Evolutionary conservation across 2,329 filamentous ascomycete genomes (phyloP).

Genomic region (Trichothecium roseum): DNA sequence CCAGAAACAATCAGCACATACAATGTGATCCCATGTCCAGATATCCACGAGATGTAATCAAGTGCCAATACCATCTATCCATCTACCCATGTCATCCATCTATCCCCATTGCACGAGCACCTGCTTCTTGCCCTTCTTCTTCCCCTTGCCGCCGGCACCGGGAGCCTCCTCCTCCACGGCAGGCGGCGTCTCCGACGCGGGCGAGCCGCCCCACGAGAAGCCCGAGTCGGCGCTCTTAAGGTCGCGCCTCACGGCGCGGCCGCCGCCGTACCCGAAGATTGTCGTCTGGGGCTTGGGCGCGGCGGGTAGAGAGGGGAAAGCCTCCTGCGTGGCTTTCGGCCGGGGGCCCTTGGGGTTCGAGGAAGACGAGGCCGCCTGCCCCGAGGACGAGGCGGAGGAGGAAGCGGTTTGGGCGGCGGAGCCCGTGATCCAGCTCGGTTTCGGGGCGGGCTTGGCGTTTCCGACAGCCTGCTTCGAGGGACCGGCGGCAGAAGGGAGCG

Average conservation of each 20-base stretch:
- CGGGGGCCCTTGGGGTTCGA: slow-evolving; percentile 1
- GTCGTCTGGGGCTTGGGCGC: slow-evolving; percentile 60
- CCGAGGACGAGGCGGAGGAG: slow-evolving; percentile 1
- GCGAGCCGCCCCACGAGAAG: slow-evolving; percentile 38
- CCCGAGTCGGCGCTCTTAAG: slow-evolving; percentile 30
- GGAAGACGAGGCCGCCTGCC: too few relatives aligned
- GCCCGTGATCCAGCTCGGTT: too few relatives aligned
- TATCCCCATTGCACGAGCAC: slow-evolving; percentile 53
- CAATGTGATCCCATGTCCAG: too few relatives aligned
- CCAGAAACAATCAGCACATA: too few relatives aligned
- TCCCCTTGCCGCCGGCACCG: slow-evolving; percentile 43
- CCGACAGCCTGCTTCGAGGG: slow-evolving; percentile 1
- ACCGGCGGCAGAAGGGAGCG: slow-evolving; percentile 19
- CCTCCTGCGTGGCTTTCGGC: slow-evolving; percentile 32
- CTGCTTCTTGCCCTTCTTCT: slow-evolving; percentile 50
- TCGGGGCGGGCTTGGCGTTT: neutral
- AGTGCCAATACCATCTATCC: neutral
- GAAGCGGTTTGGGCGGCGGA: neutral
- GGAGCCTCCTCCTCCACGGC: slow-evolving; percentile 11
- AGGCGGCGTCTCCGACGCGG: slow-evolving; percentile 12
- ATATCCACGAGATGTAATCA: too few relatives aligned
- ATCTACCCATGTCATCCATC: slow-evolving; percentile 1
- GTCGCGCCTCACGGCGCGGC: slow-evolving; percentile 43
- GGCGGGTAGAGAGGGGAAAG: slow-evolving; percentile 73
- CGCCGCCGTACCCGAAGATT: slow-evolving; percentile 49